Evolutionary conservation across 140 eudicot genomes (phyloP).

Genomic region (Oenanthe javanica): DNA sequence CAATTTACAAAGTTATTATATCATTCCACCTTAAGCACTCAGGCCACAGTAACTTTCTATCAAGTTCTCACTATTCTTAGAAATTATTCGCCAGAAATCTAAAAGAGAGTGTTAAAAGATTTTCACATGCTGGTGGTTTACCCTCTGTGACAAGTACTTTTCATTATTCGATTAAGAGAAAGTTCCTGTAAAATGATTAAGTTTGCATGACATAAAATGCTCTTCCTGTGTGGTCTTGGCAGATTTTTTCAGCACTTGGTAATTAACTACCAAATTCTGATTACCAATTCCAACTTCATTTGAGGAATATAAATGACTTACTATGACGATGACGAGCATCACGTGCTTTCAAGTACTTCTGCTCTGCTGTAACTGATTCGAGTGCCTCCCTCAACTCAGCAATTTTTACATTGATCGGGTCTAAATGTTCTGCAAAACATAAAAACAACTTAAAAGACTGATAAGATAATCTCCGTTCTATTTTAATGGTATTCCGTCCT

Average conservation of each 20-base stretch:
- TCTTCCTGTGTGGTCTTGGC: not conserved
- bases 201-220: not conserved
- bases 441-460: not conserved
- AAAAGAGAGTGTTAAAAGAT: too few relatives aligned
- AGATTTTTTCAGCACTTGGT: not conserved
- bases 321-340: constrained; percentile 97
- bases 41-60: too few relatives aligned
- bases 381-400: constrained; percentile 93
- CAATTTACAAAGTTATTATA: too few relatives aligned
- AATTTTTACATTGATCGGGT: constrained; percentile 89
- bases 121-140: too few relatives aligned
- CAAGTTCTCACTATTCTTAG: too few relatives aligned
- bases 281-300: not conserved
- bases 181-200: not conserved
- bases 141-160: too few relatives aligned
- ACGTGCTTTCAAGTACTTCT: constrained; percentile 94
- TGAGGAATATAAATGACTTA: constrained; percentile 27
- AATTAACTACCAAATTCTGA: not conserved
- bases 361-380: constrained; percentile 98
- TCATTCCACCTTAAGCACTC: too few relatives aligned
- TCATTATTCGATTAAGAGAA: not conserved
- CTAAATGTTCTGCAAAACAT: constrained; percentile 74
- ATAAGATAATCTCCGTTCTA: not conserved
- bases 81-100: too few relatives aligned
- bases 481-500: not conserved